Evolutionary conservation across 2,329 filamentous ascomycete species (phyloP).

Genomic region (Aureobasidium leucospermi): DNA sequence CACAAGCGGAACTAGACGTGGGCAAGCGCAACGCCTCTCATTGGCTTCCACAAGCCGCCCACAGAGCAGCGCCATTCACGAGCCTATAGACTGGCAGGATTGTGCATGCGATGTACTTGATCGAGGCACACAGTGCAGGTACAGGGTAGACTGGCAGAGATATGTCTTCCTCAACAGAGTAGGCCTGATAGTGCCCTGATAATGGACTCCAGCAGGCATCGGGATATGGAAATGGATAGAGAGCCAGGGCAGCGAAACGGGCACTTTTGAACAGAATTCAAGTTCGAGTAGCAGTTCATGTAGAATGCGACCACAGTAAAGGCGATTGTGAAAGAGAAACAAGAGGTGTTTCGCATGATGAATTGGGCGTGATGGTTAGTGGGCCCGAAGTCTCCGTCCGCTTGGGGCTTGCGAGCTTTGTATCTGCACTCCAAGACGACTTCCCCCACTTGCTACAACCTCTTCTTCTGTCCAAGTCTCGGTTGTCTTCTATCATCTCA

Average conservation of each 20-base stretch:
- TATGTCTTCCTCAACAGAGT: not conserved
- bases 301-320: not conserved
- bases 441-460: not conserved
- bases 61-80: not conserved
- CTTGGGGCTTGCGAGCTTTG: slow-evolving; percentile 3
- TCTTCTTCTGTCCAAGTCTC: not conserved
- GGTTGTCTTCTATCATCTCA: not conserved
- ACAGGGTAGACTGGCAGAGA: not conserved
- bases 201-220: not conserved
- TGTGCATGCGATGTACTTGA: not conserved
- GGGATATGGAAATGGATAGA: not conserved
- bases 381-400: slow-evolving; percentile 11
- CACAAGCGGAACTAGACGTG: slow-evolving; percentile 13
- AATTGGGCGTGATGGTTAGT: slow-evolving; percentile 14
- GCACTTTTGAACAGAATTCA: not conserved
- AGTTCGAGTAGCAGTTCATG: not conserved
- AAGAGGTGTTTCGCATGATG: slow-evolving; percentile 10
- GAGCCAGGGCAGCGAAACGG: slow-evolving; percentile 3
- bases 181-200: not conserved
- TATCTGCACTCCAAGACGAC: slow-evolving; percentile 4
- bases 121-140: not conserved
- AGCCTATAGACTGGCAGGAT: not conserved
- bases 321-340: slow-evolving; percentile 3
- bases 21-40: slow-evolving; percentile 12
- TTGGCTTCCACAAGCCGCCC: slow-evolving; percentile 12